phyloP scores from a whole-genome alignment of 371 early-diverging fungal species.

The Mycotypha africana region DNA sequence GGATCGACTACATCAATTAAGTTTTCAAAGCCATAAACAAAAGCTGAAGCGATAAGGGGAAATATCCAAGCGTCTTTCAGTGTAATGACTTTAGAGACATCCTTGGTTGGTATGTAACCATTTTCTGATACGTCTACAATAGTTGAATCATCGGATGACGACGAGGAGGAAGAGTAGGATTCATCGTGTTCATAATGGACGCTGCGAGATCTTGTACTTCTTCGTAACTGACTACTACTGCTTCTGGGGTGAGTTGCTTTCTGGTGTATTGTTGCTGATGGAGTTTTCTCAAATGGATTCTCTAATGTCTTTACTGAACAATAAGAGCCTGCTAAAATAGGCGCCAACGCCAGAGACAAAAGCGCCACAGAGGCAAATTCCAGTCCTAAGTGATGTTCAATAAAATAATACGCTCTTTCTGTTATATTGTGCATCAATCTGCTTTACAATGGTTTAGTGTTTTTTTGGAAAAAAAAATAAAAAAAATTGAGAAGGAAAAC shows the following conservation, averaged over 20 bases:
- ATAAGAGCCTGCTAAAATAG: slow-evolving; percentile 13
- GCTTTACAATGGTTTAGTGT: too few species aligned
- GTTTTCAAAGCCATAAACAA: slow-evolving; percentile 3
- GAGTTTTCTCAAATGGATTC: background rate
- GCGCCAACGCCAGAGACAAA: slow-evolving; percentile 8
- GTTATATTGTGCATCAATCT: too few species aligned
- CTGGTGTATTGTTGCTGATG: background rate
- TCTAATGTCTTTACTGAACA: slow-evolving; percentile 3
- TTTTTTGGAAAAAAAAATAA: too few species aligned
- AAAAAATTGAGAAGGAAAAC: too few species aligned
- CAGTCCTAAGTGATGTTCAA: slow-evolving; percentile 8
- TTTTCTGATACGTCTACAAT: slow-evolving; percentile 3
- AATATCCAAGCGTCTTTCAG: slow-evolving; percentile 9
- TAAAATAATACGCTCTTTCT: slow-evolving; percentile 1
- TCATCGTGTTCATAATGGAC: background rate
- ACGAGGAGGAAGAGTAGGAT: background rate
- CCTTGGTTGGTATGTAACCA: background rate
- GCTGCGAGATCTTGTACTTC: background rate
- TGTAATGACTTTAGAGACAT: slow-evolving; percentile 3
- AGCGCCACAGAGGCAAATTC: slow-evolving; percentile 14
- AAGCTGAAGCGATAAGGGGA: slow-evolving; percentile 9
- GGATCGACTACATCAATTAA: slow-evolving; percentile 3
- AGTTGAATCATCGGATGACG: background rate
- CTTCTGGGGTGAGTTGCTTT: background rate
- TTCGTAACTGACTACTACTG: slow-evolving; percentile 1